Conservation (phyloP, 1,139 yeast genomes). For the Hyphopichia buzzinii region DNA sequence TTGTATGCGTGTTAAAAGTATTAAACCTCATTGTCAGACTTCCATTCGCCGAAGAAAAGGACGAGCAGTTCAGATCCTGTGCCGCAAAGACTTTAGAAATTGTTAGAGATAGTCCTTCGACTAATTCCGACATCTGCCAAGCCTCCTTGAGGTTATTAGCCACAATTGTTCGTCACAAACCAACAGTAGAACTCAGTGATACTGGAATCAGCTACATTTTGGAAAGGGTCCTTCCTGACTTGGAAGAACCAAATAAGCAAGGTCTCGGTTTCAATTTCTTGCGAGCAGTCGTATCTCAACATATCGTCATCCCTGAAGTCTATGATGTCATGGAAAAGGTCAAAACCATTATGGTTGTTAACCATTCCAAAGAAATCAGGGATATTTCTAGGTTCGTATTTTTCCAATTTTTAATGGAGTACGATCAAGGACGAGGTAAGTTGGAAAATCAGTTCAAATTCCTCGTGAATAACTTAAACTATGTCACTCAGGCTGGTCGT, state of each 20-base stretch:
- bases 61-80: constrained; percentile 53
- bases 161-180: constrained; percentile 66
- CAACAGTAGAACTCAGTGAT: constrained; percentile 64
- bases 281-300: constrained; percentile 70
- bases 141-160: constrained; percentile 74
- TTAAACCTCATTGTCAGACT: constrained; percentile 60
- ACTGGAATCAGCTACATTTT: constrained; percentile 73
- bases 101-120: constrained; percentile 73
- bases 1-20: constrained; percentile 64
- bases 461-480: constrained; percentile 77
- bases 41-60: constrained; percentile 58
- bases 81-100: constrained; percentile 64
- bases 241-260: constrained; percentile 88
- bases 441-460: constrained; percentile 80
- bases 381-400: constrained; percentile 83
- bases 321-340: constrained; percentile 86
- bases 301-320: constrained; percentile 78
- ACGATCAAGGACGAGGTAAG: constrained; percentile 88
- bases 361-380: constrained; percentile 79
- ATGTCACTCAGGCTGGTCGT: constrained; percentile 85
- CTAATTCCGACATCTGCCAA: constrained; percentile 82
- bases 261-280: constrained; percentile 84
- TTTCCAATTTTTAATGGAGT: constrained; percentile 86
- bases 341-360: constrained; percentile 84
- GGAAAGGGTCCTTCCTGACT: constrained; percentile 78